These are phyloP conservation scores for Cytospora leucostoma DNA, from an alignment of 2,329 filamentous ascomycete genomes.

Conservation along the genomic window DNA sequence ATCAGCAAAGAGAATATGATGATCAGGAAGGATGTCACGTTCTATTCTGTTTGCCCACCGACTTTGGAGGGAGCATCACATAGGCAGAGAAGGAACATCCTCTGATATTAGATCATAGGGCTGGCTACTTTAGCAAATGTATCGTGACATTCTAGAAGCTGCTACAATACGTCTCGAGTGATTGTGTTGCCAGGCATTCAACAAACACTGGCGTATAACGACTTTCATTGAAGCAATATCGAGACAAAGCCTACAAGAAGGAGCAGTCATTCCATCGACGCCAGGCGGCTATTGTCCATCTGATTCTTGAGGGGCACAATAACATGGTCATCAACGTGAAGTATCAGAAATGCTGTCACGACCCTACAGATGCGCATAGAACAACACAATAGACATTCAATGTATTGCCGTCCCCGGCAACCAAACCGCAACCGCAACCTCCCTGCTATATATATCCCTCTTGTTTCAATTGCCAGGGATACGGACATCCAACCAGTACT, in stretches of 20 bases:
- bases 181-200: neutral
- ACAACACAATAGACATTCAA: neutral
- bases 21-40: conserved; percentile 26
- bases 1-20: conserved; percentile 12
- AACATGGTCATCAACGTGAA: neutral
- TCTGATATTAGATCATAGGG: conserved; percentile 30
- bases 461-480: too few relatives aligned
- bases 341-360: neutral
- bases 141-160: conserved; percentile 20
- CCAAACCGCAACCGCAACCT: neutral
- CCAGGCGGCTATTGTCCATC: neutral
- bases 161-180: neutral
- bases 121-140: conserved; percentile 26
- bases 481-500: too few relatives aligned
- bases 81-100: conserved; percentile 28
- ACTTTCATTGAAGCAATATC: neutral
- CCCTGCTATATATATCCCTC: too few relatives aligned
- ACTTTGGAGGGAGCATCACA: conserved; percentile 28
- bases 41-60: conserved; percentile 27
- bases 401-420: neutral
- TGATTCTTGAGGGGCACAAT: neutral
- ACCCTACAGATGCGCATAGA: neutral
- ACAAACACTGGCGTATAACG: neutral
- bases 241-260: neutral
- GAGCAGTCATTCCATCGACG: neutral